Evolutionary conservation across 768 basidiomycete species (phyloP).

Genomic region (Collybia sordida): DNA sequence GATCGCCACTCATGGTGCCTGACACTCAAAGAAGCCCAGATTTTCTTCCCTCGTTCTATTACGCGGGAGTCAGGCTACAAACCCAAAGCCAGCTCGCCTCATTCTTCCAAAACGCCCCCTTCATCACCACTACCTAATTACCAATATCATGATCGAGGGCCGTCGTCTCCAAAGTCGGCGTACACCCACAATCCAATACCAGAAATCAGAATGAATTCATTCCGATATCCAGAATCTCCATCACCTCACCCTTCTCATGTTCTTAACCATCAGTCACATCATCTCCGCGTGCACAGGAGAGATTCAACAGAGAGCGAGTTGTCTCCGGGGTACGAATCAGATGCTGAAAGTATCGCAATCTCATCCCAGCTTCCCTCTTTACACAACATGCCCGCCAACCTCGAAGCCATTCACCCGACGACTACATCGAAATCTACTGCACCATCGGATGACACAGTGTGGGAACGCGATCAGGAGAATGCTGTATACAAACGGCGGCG

Average conservation of each 20-base stretch:
- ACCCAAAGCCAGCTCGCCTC: constrained; percentile 33
- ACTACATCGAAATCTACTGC: constrained; percentile 21
- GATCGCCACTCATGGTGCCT: not conserved
- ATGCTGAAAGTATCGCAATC: constrained; percentile 25
- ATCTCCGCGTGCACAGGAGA: constrained; percentile 10
- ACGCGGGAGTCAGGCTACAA: constrained; percentile 63
- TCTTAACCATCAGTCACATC: constrained; percentile 7
- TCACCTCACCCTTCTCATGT: constrained; percentile 7
- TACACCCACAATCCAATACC: constrained; percentile 4
- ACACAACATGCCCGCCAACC: constrained; percentile 1
- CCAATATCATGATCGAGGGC: not conserved
- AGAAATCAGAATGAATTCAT: constrained; percentile 17
- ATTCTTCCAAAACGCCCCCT: constrained; percentile 25
- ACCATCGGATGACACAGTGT: constrained; percentile 28
- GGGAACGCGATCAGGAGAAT: constrained; percentile 20
- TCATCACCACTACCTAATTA: constrained; percentile 28
- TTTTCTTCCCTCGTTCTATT: constrained; percentile 79
- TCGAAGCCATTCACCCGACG: constrained; percentile 4
- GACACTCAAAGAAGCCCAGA: constrained; percentile 32
- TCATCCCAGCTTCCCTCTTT: constrained; percentile 6
- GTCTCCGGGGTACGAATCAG: constrained; percentile 40
- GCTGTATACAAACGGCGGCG: constrained; percentile 21
- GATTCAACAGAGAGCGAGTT: constrained; percentile 28
- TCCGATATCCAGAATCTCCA: constrained; percentile 19
- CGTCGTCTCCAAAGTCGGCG: constrained; percentile 2